Evolutionary conservation across 2,329 filamentous ascomycete genomes (phyloP), one percentile per base, ranked within the genome.

Genomic region (Stagonosporopsis cucurbitacearum): DNA sequence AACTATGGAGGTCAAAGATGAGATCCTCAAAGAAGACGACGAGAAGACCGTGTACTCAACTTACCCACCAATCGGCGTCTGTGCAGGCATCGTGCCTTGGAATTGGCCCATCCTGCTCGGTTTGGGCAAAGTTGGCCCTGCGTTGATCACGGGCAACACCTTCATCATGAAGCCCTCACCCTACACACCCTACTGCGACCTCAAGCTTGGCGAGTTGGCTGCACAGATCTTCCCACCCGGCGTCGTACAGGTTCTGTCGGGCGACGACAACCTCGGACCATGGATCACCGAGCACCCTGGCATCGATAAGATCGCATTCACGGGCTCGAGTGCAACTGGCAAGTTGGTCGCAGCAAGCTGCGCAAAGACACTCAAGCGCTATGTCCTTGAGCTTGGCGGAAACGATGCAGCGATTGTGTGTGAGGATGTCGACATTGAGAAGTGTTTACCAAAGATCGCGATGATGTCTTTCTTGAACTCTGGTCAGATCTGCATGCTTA

Each of bases 231-330:
- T 88, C 71, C 85, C 85, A 0, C 82, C 83, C 0, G 86, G 86
- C 25, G 84, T 89, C 4, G 70, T 88, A 0, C 85, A 88, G 59
- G 82, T 79, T 0, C 70, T 89, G 2, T 82, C 81, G 40, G 86
- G 86, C 4, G 84, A 83, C 36, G 85, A 88, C 60, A 76, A 77
- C 39, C 79, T 88, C 2, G 86, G 86, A 1, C 84, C 85, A 0
- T 80, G 79, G 79, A 69, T 88, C 20, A 86, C 84, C 0, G 74
- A 72, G 9, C 86, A 88, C 62, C 82, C 83, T 0, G 82, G 79
- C 9, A 81, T 88, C 53, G 79, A 82, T 58, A 88, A 87, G 77
- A 82, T 88, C 65, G 80, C 78, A 52, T 88, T 89, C 71, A 88
- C 86, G 0, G 86, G 86, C 2, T 87, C 83, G 6, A 84, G 79